These are phyloP conservation scores for Euphorbia schlechtendalii DNA, from an alignment of 441 rosid genomes.

Conservation along the genomic window DNA sequence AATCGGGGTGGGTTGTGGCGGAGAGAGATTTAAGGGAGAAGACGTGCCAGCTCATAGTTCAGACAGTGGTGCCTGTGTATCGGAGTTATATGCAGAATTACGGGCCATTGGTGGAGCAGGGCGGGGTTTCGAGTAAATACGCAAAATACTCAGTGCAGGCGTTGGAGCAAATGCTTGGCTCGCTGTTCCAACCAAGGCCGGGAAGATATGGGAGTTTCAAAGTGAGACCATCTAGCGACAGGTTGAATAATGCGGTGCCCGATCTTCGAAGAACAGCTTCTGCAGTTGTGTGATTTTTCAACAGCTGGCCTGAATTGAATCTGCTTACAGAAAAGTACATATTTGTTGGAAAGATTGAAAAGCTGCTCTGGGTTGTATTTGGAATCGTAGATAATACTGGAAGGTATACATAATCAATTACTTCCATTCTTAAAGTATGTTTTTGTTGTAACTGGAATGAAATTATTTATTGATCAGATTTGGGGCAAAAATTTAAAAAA, in stretches of 20 bases:
- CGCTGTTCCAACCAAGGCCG: constrained; percentile 72
- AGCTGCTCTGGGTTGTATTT: background rate
- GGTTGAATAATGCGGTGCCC: constrained; percentile 37
- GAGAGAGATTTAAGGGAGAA: constrained; percentile 88
- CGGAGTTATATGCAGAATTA: constrained; percentile 97
- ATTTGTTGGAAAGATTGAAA: constrained; percentile 1
- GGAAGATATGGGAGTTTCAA: constrained; percentile 87
- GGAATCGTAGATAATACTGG: constrained; percentile 30
- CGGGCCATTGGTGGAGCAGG: constrained; percentile 92
- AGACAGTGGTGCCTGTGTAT: constrained; percentile 76
- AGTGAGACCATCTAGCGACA: constrained; percentile 50
- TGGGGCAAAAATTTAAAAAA: no score
- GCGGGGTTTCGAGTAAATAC: constrained; percentile 70
- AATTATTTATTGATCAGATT: constrained; percentile 15
- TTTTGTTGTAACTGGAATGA: constrained; percentile 18
- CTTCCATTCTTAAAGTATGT: constrained; percentile 23
- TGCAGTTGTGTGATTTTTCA: constrained; percentile 56
- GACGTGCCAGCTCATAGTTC: constrained; percentile 67
- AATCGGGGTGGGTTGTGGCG: constrained; percentile 60
- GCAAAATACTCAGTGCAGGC: constrained; percentile 75
- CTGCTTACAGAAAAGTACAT: constrained; percentile 10
- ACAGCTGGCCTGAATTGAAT: no score
- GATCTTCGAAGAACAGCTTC: constrained; percentile 86
- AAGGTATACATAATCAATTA: constrained; percentile 25
- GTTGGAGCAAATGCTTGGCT: constrained; percentile 71